These are phyloP conservation scores for Przewalskia tangutica DNA, from an alignment of 257 asterid genomes.

Conservation along the genomic window DNA sequence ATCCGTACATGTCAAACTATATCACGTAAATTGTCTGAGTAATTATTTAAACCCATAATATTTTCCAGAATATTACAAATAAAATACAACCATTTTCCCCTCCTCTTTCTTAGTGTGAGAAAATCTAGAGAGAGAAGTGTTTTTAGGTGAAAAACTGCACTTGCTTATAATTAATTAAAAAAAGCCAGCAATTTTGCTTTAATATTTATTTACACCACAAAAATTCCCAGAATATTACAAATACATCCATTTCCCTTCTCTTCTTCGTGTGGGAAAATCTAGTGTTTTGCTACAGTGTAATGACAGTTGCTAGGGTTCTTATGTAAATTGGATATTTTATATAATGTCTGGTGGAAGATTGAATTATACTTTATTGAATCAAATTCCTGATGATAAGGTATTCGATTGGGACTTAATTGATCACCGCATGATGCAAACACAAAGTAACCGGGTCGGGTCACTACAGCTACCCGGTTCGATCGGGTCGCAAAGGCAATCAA, in stretches of 20 bases:
- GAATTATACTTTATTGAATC: conserved; percentile 55
- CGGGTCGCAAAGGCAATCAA: conserved; percentile 79
- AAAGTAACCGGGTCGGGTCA: conserved; percentile 41
- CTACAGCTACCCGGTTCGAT: conserved; percentile 33
- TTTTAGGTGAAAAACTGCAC: background rate
- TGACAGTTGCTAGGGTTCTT: conserved; percentile 36
- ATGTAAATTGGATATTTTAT: conserved; percentile 9
- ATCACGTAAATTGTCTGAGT: too few species aligned
- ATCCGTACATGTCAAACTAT: too few species aligned
- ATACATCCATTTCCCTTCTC: conserved; percentile 11
- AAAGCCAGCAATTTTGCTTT: background rate
- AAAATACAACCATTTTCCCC: too few species aligned
- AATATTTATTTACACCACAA: background rate
- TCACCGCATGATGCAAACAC: conserved; percentile 43
- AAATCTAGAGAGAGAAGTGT: conserved; percentile 12
- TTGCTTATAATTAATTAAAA: background rate
- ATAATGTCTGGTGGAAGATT: conserved; percentile 66
- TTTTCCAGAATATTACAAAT: too few species aligned
- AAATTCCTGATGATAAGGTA: conserved; percentile 43
- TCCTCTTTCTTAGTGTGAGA: conserved; percentile 7
- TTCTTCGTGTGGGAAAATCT: conserved; percentile 12
- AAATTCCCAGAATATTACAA: conserved; percentile 14
- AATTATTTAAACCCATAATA: too few species aligned
- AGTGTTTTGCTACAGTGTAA: conserved; percentile 8
- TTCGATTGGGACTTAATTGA: conserved; percentile 64